Base-by-base conservation (phyloP, 2,329 filamentous ascomycete genomes). In the Aspergillus piperis region DNA sequence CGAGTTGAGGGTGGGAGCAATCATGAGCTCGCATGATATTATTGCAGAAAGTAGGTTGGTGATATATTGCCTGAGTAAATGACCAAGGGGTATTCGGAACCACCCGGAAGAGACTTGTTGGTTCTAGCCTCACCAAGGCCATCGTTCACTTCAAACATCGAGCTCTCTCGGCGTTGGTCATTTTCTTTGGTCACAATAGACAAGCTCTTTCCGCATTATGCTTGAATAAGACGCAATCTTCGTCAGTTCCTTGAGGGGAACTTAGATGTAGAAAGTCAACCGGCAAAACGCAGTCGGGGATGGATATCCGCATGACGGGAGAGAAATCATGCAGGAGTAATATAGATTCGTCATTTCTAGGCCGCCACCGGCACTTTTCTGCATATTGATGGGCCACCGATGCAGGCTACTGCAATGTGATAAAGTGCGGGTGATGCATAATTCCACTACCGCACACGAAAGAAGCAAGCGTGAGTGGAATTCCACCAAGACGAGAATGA, bases 331-430 rank as follows among this genome's bases (percentile, higher is more conserved):
- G n/a, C 53, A 23, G 42, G 39, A 47, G 19, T 8, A 17, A 55
- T 21, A 30, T 25, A 36, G 8, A 47, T 32, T 55, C 53, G 27
- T 55, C 39, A 47, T 47, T 27, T 17, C 30, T 15, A 42, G n/a
- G 25, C 52, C 15, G 51, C 27, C 8, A 38, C 38, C 52, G 52
- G 52, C 38, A 44, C 15, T 54, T 10, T 8, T 10, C 15, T 30
- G 53, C 25, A 44, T 44, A 19, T 13, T 13, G 19, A 44, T 7
- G 41, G 41, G 15, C 8, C 25, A 55, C 19, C 25, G 17, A 13
- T 32, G 39, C 53, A 30, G 53, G 32, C 53, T 55, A 55, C 41
- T 19, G 53, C 53, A 44, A 19, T 32, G 25, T 55, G 53, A 55
- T 47, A 32, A 50, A 30, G 25, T 5, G 47, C 47, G 47, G 47